Evolutionary conservation across 1,139 yeast species (phyloP).

Genomic region (Candida freyschussii): DNA sequence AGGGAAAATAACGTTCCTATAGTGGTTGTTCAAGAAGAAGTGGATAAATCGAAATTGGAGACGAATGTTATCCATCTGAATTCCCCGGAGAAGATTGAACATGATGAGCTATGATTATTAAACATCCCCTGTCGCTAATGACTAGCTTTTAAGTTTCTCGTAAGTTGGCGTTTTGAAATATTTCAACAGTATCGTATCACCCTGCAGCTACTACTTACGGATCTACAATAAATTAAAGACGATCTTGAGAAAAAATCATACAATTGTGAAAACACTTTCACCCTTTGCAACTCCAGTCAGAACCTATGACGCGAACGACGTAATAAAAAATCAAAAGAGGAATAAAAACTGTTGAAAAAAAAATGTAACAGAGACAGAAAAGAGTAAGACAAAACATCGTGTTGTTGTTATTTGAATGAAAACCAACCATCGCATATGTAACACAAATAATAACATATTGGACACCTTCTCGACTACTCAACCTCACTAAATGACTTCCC

Average conservation of each 20-base stretch:
- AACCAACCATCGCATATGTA: not conserved
- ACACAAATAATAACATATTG: not conserved
- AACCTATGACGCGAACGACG: too few relatives aligned
- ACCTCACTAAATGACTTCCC: slow-evolving; percentile 21
- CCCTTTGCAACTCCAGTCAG: too few relatives aligned
- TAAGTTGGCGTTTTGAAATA: too few relatives aligned
- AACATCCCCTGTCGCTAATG: not conserved
- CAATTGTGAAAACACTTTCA: too few relatives aligned
- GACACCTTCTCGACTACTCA: slow-evolving; percentile 3
- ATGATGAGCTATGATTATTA: slow-evolving; percentile 7
- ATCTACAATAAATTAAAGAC: too few relatives aligned
- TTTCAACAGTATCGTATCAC: too few relatives aligned
- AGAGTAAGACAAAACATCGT: not conserved
- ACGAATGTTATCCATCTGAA: not conserved
- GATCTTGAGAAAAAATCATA: too few relatives aligned
- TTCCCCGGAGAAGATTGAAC: not conserved
- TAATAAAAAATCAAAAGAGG: not conserved
- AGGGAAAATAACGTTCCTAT: not conserved
- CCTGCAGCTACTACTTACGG: too few relatives aligned
- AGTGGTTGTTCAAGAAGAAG: slow-evolving; percentile 1
- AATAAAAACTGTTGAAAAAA: not conserved
- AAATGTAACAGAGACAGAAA: not conserved
- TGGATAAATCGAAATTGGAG: not conserved
- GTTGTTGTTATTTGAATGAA: not conserved
- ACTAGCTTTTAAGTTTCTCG: too few relatives aligned